These are phyloP conservation scores for Ceratocystiopsis minuta DNA, from an alignment of 2,329 filamentous ascomycete species.

Conservation along the genomic window DNA sequence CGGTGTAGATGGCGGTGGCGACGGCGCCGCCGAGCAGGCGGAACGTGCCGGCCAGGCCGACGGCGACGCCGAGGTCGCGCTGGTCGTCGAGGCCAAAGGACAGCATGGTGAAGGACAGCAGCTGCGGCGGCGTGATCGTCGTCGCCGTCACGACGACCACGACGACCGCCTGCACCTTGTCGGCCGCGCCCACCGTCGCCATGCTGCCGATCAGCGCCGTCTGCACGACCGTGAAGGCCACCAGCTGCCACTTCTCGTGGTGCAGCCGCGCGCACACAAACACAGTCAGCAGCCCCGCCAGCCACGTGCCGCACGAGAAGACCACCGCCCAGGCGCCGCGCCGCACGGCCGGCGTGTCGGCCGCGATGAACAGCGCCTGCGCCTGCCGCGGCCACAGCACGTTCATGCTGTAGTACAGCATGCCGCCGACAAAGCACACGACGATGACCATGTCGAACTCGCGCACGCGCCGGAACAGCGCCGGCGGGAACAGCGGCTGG, in stretches of 20 bases:
- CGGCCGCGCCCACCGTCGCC: conserved; percentile 12
- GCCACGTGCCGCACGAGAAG: conserved; percentile 15
- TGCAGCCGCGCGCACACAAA: conserved; percentile 15
- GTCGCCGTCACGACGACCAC: conserved; percentile 13
- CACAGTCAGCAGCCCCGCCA: conserved; percentile 14
- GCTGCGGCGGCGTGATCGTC: conserved; percentile 16
- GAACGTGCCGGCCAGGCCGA: conserved; percentile 18
- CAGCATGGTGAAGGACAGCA: no score
- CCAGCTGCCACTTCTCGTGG: conserved; percentile 20
- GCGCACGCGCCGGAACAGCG: conserved; percentile 14
- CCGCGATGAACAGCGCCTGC: conserved; percentile 25
- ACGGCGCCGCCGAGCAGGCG: conserved; percentile 19
- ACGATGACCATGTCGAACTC: conserved; percentile 15
- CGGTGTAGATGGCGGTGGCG: conserved; percentile 19
- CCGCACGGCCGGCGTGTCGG: conserved; percentile 8
- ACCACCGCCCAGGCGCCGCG: conserved; percentile 14
- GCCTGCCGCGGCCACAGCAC: conserved; percentile 15
- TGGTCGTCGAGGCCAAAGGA: conserved; percentile 8
- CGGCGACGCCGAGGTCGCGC: conserved; percentile 19
- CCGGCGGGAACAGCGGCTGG: conserved; percentile 12
- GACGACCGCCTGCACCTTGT: conserved; percentile 14
- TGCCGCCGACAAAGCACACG: conserved; percentile 16
- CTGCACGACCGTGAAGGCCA: conserved; percentile 15
- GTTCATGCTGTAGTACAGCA: no score
- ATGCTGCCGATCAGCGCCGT: conserved; percentile 14